A percentile compares a stretch with the other conserved stretches of the same genome.
Conservation (phyloP, 192 early-diverging fungal species). For the Coemansia aciculifera region DNA sequence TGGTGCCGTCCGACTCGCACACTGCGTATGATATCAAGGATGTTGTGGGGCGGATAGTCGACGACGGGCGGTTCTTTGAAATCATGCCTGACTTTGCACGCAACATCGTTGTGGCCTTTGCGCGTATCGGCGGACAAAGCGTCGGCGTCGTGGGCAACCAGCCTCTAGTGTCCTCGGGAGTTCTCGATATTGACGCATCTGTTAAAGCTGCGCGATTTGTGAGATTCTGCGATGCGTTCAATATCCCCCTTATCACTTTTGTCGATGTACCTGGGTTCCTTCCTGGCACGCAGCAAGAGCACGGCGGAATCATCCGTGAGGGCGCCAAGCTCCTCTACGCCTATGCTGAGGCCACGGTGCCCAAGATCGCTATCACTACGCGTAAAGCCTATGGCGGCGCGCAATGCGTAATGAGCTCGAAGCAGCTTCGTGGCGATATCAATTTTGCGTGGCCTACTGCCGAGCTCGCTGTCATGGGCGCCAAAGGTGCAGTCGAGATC, state of each 20-base stretch:
- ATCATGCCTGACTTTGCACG: constrained; percentile 88
- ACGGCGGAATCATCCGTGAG: constrained; percentile 93
- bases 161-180: constrained; percentile 92
- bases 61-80: constrained; percentile 87
- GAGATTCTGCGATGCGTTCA: constrained; percentile 95
- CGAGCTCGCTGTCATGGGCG: constrained; percentile 98
- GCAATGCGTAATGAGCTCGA: constrained; percentile 96
- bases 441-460: constrained; percentile 96
- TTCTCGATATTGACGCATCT: constrained; percentile 91
- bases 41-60: constrained; percentile 78
- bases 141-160: constrained; percentile 94
- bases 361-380: constrained; percentile 93
- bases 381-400: constrained; percentile 98
- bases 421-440: constrained; percentile 90
- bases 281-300: constrained; percentile 92
- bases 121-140: constrained; percentile 78
- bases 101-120: constrained; percentile 92
- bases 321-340: constrained; percentile 96
- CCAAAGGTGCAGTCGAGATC: constrained; percentile 96
- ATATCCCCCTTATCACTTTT: constrained; percentile 89
- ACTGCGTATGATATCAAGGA: constrained; percentile 95
- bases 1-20: constrained; percentile 88
- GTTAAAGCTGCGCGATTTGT: constrained; percentile 96
- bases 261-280: constrained; percentile 98
- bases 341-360: constrained; percentile 95